A percentile compares a stretch with the other conserved stretches of the same genome.
Evolutionary conservation across 495 filamentous ascomycete genomes (phyloP).

Genomic region (Friedmanniomyces endolithicus): DNA sequence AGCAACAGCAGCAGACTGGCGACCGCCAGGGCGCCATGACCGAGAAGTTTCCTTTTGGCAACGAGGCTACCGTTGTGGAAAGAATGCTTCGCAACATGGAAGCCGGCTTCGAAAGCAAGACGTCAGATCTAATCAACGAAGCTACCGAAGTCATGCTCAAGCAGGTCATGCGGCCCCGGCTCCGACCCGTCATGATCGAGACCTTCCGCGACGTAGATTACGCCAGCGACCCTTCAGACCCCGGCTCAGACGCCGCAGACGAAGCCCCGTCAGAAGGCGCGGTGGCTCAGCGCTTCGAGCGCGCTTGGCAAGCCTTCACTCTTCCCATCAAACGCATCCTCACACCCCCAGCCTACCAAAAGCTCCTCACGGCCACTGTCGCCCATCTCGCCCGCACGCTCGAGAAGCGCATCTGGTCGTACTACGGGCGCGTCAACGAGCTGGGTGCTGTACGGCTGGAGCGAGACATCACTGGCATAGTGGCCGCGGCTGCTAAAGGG

Average conservation of each 20-base stretch:
- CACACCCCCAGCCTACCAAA: slow-evolving; percentile 55
- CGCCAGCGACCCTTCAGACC: slow-evolving; percentile 31
- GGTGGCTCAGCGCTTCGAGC: slow-evolving; percentile 63
- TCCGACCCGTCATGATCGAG: slow-evolving; percentile 75
- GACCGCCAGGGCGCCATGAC: slow-evolving; percentile 33
- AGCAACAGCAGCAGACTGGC: slow-evolving; percentile 13
- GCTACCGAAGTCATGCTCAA: slow-evolving; percentile 75
- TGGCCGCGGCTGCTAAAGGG: slow-evolving; percentile 61
- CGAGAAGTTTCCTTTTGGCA: slow-evolving; percentile 63
- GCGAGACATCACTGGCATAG: slow-evolving; percentile 70
- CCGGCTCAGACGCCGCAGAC: slow-evolving; percentile 33
- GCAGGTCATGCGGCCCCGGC: slow-evolving; percentile 71
- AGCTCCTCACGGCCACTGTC: slow-evolving; percentile 58
- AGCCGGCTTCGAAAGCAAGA: slow-evolving; percentile 58
- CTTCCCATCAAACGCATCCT: slow-evolving; percentile 75
- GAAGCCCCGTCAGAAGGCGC: slow-evolving; percentile 35
- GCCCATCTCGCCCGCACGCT: slow-evolving; percentile 61
- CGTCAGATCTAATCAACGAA: slow-evolving; percentile 68
- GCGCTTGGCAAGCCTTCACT: slow-evolving; percentile 73
- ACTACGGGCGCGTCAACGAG: slow-evolving; percentile 65
- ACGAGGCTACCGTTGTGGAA: slow-evolving; percentile 55
- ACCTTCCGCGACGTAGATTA: slow-evolving; percentile 91
- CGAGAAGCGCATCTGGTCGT: slow-evolving; percentile 84
- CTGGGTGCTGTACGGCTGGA: slow-evolving; percentile 81
- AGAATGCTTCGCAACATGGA: slow-evolving; percentile 56